Base-by-base conservation (phyloP, 2,329 filamentous ascomycete species). In the Pseudogymnoascus sp. region DNA sequence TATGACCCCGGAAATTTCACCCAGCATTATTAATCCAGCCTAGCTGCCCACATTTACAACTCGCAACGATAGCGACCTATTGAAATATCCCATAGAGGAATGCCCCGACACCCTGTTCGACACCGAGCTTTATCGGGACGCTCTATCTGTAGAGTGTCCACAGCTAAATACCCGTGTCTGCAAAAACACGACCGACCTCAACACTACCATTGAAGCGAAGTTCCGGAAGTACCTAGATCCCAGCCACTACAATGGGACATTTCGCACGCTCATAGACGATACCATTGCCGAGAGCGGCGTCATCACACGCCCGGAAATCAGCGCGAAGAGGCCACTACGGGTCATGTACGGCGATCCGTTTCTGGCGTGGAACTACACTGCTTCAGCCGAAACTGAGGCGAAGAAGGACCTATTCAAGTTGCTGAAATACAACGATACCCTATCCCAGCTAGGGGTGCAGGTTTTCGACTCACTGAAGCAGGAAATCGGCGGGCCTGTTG, bases 401-500 rank as follows among this genome's bases (percentile, higher is more conserved):
- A 62, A 65, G 6, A 68, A 66, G 59, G 63, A 61, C 4, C 58
- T 69, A 2, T 68, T 67, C 63, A 65, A 62, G 14, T 50, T 60
- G 4, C 28, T 68, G 14, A 62, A 38, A 18, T 69, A 63, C 35
- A 68, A 67, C 28, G 34, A 57, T 4, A 5, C 41, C 2, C 35
- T 68, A 4, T 59, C 67, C 6, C 38, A 62, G 20, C 30, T 67
- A 4, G 62, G 66, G 8, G 25, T 20, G 6, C 35, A 50, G 12
- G 62, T 68, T 4, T 69, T 60, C n/a, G 28, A 34, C 2, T 11
- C 28, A 8, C 50, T 57, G n/a, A 57, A 18, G 16, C 9, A 18
- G n/a, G 9, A 8, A 9, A 18, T 7, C 2, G 25, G 12, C 5
- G 50, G 50, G 16, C 18, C 50, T 2, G 25, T 57, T 22, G 65